Evolutionary conservation across 2,329 filamentous ascomycete genomes (phyloP).

Genomic region (Purpureocillium lavendulum): DNA sequence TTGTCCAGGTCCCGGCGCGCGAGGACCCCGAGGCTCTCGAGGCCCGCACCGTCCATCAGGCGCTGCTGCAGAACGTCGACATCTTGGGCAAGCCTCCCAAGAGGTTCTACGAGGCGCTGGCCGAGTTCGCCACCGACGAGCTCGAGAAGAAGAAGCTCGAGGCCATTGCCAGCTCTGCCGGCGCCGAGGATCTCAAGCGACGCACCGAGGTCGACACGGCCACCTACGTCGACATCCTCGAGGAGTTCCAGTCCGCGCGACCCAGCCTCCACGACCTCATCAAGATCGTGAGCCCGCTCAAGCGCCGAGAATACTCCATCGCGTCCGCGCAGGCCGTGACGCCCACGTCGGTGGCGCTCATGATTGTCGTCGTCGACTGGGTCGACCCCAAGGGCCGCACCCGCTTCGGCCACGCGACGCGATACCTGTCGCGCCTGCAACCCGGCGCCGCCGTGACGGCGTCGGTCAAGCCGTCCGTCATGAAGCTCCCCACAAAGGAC

Average conservation of each 20-base stretch:
- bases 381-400: slow-evolving; percentile 79
- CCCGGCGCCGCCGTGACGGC: slow-evolving; percentile 76
- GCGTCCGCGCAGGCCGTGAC: slow-evolving; percentile 94
- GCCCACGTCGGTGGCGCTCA: slow-evolving; percentile 79
- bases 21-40: slow-evolving; percentile 69
- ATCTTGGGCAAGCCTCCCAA: slow-evolving; percentile 96
- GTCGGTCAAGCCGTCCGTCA: slow-evolving; percentile 94
- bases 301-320: slow-evolving; percentile 98
- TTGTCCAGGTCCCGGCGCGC: slow-evolving; percentile 86
- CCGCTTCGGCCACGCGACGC: slow-evolving; percentile 87
- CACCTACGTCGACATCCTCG: slow-evolving; percentile 83
- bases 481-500: slow-evolving; percentile 88
- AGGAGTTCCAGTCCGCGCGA: slow-evolving; percentile 84
- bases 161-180: slow-evolving; percentile 67
- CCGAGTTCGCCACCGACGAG: slow-evolving; percentile 77
- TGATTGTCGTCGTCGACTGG: slow-evolving; percentile 98
- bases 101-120: slow-evolving; percentile 90
- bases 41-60: slow-evolving; percentile 87
- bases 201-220: slow-evolving; percentile 84
- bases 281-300: slow-evolving; percentile 81
- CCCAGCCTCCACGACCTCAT: slow-evolving; percentile 83
- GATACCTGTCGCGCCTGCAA: slow-evolving; percentile 71
- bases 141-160: slow-evolving; percentile 74
- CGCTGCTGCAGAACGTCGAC: slow-evolving; percentile 85
- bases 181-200: slow-evolving; percentile 84